Conservation (phyloP, 768 basidiomycete species). For the Tricholoma furcatifolium region DNA sequence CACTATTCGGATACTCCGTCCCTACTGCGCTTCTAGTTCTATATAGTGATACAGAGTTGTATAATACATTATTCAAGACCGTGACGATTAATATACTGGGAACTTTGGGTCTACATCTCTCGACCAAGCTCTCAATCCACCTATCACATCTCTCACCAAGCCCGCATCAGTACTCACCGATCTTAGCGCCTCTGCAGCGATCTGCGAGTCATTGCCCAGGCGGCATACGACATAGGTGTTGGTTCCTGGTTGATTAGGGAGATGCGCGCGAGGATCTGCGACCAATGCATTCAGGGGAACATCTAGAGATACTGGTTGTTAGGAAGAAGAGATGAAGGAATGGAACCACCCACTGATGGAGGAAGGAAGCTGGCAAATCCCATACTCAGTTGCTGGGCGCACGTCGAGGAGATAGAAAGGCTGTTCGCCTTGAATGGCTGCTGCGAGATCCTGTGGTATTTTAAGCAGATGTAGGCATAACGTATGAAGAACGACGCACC, state of each 20-base stretch:
- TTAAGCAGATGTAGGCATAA: neutral
- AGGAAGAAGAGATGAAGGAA: neutral
- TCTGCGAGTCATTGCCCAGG: slow-evolving; percentile 91
- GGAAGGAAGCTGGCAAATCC: slow-evolving; percentile 77
- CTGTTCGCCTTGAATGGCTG: slow-evolving; percentile 27
- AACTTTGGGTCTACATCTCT: slow-evolving; percentile 70
- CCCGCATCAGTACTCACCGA: slow-evolving; percentile 25
- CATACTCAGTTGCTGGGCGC: slow-evolving; percentile 75
- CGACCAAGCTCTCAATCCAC: slow-evolving; percentile 83
- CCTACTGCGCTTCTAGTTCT: too few species aligned
- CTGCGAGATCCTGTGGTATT: slow-evolving; percentile 21
- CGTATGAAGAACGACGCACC: slow-evolving; percentile 26
- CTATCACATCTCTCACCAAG: slow-evolving; percentile 67
- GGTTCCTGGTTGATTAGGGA: slow-evolving; percentile 26
- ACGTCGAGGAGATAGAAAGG: slow-evolving; percentile 68
- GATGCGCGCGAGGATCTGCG: slow-evolving; percentile 50
- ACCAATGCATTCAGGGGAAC: slow-evolving; percentile 69
- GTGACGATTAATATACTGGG: slow-evolving; percentile 64
- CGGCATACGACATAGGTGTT: slow-evolving; percentile 72
- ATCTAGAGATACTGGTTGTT: slow-evolving; percentile 33
- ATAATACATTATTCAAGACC: slow-evolving; percentile 8
- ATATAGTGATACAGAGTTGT: too few species aligned
- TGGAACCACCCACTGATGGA: slow-evolving; percentile 57
- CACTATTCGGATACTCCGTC: too few species aligned
- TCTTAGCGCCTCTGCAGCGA: slow-evolving; percentile 70